Evolutionary conservation across 192 early-diverging fungal genomes (phyloP).

Genomic region (Coemansia biformis): DNA sequence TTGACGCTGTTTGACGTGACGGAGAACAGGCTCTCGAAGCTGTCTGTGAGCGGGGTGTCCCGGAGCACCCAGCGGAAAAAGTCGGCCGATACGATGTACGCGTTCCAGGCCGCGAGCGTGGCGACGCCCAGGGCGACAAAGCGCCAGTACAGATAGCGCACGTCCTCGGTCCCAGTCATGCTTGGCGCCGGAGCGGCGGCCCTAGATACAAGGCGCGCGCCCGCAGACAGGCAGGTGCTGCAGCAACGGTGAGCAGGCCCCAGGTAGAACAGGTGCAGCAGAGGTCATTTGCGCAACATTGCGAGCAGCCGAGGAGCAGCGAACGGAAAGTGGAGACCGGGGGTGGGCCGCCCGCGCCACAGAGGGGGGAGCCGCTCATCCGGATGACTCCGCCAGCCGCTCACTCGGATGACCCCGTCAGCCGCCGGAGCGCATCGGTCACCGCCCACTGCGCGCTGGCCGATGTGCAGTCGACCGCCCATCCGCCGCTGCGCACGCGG

Average conservation of each 20-base stretch:
- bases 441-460: slow-evolving; percentile 35
- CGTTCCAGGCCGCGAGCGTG: slow-evolving; percentile 75
- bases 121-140: slow-evolving; percentile 67
- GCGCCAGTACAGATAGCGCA: slow-evolving; percentile 42
- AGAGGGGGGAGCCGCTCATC: too few relatives aligned
- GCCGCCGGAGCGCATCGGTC: slow-evolving; percentile 32
- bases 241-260: too few relatives aligned
- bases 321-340: too few relatives aligned
- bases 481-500: slow-evolving; percentile 22
- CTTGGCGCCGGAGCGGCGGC: neutral
- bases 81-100: slow-evolving; percentile 67
- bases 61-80: slow-evolving; percentile 61
- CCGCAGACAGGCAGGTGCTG: too few relatives aligned
- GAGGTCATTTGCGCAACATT: too few relatives aligned
- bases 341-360: too few relatives aligned
- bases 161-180: slow-evolving; percentile 6
- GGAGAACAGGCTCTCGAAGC: slow-evolving; percentile 75
- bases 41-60: slow-evolving; percentile 56
- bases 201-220: too few relatives aligned
- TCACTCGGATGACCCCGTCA: slow-evolving; percentile 9
- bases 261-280: too few relatives aligned
- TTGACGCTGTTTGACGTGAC: slow-evolving; percentile 56
- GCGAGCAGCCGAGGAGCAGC: too few relatives aligned
- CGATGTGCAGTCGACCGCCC: slow-evolving; percentile 44
- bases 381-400: too few relatives aligned